Base-by-base conservation (phyloP, 257 asterid genomes). In the Paraleonurus japonicus region DNA sequence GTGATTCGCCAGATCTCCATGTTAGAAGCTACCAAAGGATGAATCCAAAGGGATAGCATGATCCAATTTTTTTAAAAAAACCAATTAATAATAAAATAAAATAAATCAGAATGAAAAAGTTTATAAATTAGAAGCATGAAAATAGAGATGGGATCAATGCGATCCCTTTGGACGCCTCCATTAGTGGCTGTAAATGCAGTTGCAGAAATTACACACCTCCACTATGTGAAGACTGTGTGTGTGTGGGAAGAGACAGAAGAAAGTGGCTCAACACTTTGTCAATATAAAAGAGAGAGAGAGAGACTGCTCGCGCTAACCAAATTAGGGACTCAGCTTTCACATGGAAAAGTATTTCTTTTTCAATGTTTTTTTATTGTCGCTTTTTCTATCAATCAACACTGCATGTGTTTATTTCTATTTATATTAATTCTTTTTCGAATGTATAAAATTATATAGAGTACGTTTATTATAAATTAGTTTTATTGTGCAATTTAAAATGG, bases 81-180 rank as follows among this genome's bases (percentile, higher is more conserved):
- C n/a, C n/a, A n/a, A n/a, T n/a, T n/a, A n/a, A n/a, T n/a, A 35
- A 2, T 10, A 1, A 41, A 1, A 61, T 0, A 7, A 0, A 39
- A 47, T 16, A 28, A 0, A 28, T 15, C n/a, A n/a, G 9, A 19
- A 27, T 8, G 15, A 24, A 16, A 2, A 32, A 4, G 27, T 0
- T 11, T 8, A 30, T 19, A 11, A n/a, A 32, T 48, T 10, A 77
- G 1, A 19, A 16, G 22, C n/a, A 2, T n/a, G n/a, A 61, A 43
- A 48, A 54, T 26, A 32, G 50, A 78, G 55, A 43, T 64, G 80
- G 89, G 96, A 92, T 89, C 98, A 92, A 92, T 92, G 96, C 96
- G 96, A 90, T 90, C 98, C 98, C 96, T 92, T 92, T 92, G 98
- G 98, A 90, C 87, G 84, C 87, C 81, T 92, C 86, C 96, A 83